A percentile compares a stretch with the other conserved stretches of the same genome.
Evolutionary conservation across 1,284 basidiomycete species (phyloP).

Genomic region (Xerocomus tenax): DNA sequence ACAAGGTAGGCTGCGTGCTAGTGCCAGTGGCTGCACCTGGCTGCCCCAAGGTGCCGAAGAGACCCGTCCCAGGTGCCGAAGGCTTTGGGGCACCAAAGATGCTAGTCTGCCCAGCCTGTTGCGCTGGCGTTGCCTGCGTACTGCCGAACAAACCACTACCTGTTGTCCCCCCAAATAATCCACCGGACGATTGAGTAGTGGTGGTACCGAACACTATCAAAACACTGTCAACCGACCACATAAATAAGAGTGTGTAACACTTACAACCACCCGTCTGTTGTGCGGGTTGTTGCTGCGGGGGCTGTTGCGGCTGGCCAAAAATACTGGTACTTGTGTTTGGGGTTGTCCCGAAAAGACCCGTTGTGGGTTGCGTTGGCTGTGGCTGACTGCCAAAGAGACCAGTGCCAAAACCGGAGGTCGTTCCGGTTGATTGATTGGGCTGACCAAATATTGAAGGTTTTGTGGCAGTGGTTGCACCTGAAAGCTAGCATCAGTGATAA

Average conservation of each 20-base stretch:
- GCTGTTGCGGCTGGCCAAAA: constrained; percentile 37
- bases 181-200: constrained; percentile 22
- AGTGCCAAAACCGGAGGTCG: constrained; percentile 23
- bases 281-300: constrained; percentile 27
- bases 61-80: constrained; percentile 24
- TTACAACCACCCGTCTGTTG: constrained; percentile 31
- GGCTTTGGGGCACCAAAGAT: constrained; percentile 33
- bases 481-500: constrained; percentile 4
- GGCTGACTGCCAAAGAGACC: constrained; percentile 27
- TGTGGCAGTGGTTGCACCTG: constrained; percentile 28
- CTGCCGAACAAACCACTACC: constrained; percentile 43
- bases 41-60: constrained; percentile 34
- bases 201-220: constrained; percentile 24
- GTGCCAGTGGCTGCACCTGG: constrained; percentile 26
- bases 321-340: constrained; percentile 21
- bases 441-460: constrained; percentile 42
- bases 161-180: constrained; percentile 30
- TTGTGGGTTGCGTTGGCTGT: constrained; percentile 29
- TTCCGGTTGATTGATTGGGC: constrained; percentile 26
- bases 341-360: constrained; percentile 33
- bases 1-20: constrained; percentile 27
- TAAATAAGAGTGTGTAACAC: constrained; percentile 8
- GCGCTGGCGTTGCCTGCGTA: constrained; percentile 29
- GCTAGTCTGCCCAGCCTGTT: constrained; percentile 29
- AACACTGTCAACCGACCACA: constrained; percentile 4